Base-by-base conservation (phyloP, 345 rosid species). In the Luvunga scandens region DNA sequence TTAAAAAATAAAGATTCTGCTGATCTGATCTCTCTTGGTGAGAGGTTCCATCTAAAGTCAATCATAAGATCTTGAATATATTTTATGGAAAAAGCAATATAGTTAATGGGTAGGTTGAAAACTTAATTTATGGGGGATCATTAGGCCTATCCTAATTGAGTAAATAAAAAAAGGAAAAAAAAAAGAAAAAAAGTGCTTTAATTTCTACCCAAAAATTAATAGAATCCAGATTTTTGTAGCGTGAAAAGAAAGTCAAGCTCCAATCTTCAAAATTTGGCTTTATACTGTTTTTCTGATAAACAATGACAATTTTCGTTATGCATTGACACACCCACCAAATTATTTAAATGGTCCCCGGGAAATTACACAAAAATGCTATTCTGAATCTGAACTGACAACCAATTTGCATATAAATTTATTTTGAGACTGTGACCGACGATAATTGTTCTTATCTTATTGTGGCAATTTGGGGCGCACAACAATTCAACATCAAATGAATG, bases 211-310 rank as follows among this genome's bases (percentile, higher is more conserved):
- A 39, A 69, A 24, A 16, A 53, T 53, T 53, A 53, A 53, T 21
- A 9, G 42, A 30, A 53, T 30, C 30, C 61, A 60, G 21, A 31
- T 45, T 18, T 18, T 22, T 9, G 18, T 48, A 18, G 38, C 60
- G 5, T 16, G 50, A 21, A 18, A 31, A 72, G 31, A 21, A 30
- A 42, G 63, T 56, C 75, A 31, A 72, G n/a, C 22, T 55, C 22
- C 36, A 19, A 33, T 53, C 64, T 56, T 72, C 14, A 57, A 16
- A 22, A 22, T 33, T 72, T 72, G 75, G 65, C 75, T 31, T 57
- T 33, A n/a, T 57, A 56, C 50, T 56, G 50, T 72, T 57, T 57
- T 71, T 72, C 42, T n/a, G 21, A 31, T 72, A 72, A 71, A 71
- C 9, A 21, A 9, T 53, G 30, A 21, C 62, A 55, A 55, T 2